These are phyloP conservation scores for Clarkia xantiana DNA, from an alignment of 345 rosid species.

Conservation along the genomic window DNA sequence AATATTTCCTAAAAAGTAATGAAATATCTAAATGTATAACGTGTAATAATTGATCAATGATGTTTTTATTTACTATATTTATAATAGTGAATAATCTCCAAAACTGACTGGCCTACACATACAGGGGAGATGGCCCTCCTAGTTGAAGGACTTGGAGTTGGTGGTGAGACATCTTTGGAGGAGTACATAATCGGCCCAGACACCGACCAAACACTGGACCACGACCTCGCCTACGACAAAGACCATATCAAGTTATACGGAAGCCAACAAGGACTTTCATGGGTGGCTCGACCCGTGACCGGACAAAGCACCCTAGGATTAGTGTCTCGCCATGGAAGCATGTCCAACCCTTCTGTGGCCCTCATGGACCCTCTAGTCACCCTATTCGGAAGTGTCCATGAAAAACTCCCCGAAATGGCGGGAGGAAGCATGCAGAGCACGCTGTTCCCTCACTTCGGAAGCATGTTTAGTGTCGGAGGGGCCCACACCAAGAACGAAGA, in stretches of 20 bases:
- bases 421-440: slow-evolving; percentile 10
- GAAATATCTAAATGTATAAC: no score
- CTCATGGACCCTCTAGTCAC: slow-evolving; percentile 15
- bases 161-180: slow-evolving; percentile 14
- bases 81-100: no score
- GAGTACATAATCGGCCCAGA: slow-evolving; percentile 14
- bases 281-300: slow-evolving; percentile 12
- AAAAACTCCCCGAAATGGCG: slow-evolving; percentile 11
- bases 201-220: slow-evolving; percentile 6
- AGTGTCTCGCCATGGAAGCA: slow-evolving; percentile 13
- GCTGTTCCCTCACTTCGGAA: slow-evolving; percentile 15
- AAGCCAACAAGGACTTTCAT: slow-evolving; percentile 9
- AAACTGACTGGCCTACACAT: no score
- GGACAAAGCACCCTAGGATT: slow-evolving; percentile 11
- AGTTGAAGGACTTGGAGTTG: slow-evolving; percentile 15
- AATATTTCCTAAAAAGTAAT: no score
- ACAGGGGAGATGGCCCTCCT: slow-evolving; percentile 17
- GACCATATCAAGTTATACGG: slow-evolving; percentile 14
- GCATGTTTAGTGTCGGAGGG: slow-evolving; percentile 15
- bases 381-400: slow-evolving; percentile 14
- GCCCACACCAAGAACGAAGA: slow-evolving; percentile 7
- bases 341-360: slow-evolving; percentile 4
- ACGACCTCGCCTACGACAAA: slow-evolving; percentile 4
- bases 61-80: no score
- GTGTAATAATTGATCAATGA: no score